phyloP scores from a whole-genome alignment of 2,329 filamentous ascomycete species.

The Camptophora hylomeconis region DNA sequence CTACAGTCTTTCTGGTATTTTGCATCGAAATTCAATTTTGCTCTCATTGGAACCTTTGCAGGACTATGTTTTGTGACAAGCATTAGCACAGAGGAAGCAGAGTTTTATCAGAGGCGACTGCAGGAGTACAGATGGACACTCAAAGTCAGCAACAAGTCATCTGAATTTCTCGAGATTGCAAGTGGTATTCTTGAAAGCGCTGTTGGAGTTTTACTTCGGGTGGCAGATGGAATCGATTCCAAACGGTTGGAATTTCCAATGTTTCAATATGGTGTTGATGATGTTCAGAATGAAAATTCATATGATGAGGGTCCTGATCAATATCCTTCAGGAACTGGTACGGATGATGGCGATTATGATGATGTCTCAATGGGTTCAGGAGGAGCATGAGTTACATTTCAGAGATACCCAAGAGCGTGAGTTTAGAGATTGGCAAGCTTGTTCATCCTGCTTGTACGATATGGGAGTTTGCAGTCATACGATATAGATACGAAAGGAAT shows the following conservation, averaged over 20 bases:
- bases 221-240: conserved; percentile 16
- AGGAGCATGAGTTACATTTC: too few relatives aligned
- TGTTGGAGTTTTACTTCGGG: conserved; percentile 15
- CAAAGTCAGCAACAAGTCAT: conserved; percentile 48
- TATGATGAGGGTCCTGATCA: not conserved
- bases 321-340: conserved; percentile 3
- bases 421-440: too few relatives aligned
- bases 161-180: conserved; percentile 18
- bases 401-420: too few relatives aligned
- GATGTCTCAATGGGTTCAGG: conserved; percentile 4
- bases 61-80: conserved; percentile 79
- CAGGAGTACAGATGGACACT: conserved; percentile 92
- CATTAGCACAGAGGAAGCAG: conserved; percentile 73
- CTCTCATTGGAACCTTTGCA: conserved; percentile 82
- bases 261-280: conserved; percentile 10
- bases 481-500: too few relatives aligned
- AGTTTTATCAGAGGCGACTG: conserved; percentile 77
- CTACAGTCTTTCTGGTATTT: conserved; percentile 73
- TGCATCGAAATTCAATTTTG: conserved; percentile 56
- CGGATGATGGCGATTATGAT: conserved; percentile 6
- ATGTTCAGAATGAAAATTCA: conserved; percentile 7
- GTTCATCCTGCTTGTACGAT: too few relatives aligned
- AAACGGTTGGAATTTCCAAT: conserved; percentile 16
- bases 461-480: too few relatives aligned
- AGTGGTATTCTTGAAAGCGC: conserved; percentile 17